Evolutionary conservation across 1,139 yeast genomes (phyloP).

Genomic region (Suhomyces choctaworum): DNA sequence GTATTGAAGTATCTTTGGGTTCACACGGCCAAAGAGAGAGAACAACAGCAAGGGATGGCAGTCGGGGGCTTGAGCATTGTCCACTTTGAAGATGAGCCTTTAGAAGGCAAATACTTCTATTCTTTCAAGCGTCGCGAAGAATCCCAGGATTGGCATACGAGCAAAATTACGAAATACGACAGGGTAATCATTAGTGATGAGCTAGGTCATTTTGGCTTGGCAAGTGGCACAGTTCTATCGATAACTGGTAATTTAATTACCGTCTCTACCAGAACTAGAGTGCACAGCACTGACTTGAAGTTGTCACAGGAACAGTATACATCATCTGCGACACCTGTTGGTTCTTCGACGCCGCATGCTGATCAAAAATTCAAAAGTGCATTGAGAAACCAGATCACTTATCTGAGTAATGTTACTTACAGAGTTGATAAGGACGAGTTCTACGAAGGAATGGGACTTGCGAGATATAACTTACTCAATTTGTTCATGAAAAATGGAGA

Average conservation of each 20-base stretch:
- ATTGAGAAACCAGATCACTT: conserved; percentile 3
- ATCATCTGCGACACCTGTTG: background rate
- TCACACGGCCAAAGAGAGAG: conserved; percentile 60
- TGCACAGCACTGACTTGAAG: conserved; percentile 46
- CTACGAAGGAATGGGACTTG: conserved; percentile 71
- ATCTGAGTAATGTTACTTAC: conserved; percentile 32
- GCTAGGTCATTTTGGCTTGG: conserved; percentile 71
- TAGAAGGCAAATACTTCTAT: conserved; percentile 39
- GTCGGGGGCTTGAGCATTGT: conserved; percentile 48
- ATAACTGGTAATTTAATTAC: conserved; percentile 40
- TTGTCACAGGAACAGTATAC: conserved; percentile 14
- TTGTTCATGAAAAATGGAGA: conserved; percentile 62
- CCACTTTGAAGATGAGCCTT: conserved; percentile 26
- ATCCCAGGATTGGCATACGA: conserved; percentile 13
- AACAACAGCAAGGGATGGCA: conserved; percentile 58
- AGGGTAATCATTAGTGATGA: conserved; percentile 77
- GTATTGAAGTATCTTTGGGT: conserved; percentile 70
- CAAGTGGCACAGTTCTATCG: conserved; percentile 57
- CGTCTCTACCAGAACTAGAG: conserved; percentile 52
- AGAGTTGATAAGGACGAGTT: conserved; percentile 82
- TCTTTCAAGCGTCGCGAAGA: conserved; percentile 40
- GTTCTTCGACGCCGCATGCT: conserved; percentile 17
- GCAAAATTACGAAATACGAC: conserved; percentile 55
- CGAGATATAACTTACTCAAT: conserved; percentile 73
- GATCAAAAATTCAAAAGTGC: conserved; percentile 50